Conservation (phyloP, 352 stramenopile genomes). For the Phytophthora agathidicida region DNA sequence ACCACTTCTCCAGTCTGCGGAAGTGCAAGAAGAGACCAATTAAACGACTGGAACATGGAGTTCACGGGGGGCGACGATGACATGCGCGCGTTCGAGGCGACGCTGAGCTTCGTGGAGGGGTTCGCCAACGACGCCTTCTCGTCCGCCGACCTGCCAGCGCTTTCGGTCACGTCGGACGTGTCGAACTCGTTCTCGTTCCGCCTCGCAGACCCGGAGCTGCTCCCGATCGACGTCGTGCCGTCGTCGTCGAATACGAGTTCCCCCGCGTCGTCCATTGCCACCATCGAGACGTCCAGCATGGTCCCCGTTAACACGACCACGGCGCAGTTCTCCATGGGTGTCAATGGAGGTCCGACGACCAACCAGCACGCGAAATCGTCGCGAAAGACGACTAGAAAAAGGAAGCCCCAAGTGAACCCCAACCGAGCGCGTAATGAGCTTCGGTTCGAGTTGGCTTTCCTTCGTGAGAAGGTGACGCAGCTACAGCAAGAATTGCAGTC, state of each 20-base stretch:
- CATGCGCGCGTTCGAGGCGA: constrained; percentile 34
- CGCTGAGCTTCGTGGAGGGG: constrained; percentile 38
- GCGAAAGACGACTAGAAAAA: constrained; percentile 24
- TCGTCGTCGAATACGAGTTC: constrained; percentile 1
- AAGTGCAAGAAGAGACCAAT: constrained; percentile 10
- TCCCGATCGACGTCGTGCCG: not conserved
- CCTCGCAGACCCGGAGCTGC: constrained; percentile 2
- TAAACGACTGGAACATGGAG: constrained; percentile 36
- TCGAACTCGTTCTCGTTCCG: constrained; percentile 22
- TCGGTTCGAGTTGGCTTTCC: constrained; percentile 72
- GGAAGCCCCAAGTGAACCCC: constrained; percentile 37
- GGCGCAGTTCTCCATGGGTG: not conserved
- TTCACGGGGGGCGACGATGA: constrained; percentile 29
- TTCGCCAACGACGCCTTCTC: constrained; percentile 21
- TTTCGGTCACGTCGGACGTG: constrained; percentile 23
- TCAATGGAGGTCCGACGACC: not conserved
- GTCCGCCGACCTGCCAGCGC: constrained; percentile 8
- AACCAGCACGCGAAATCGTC: constrained; percentile 1
- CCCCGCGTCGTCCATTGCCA: not conserved
- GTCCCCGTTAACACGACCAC: not conserved
- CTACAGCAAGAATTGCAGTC: constrained; percentile 60
- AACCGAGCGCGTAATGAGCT: constrained; percentile 39
- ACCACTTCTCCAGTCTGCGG: constrained; percentile 22
- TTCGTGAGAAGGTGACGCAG: constrained; percentile 72
- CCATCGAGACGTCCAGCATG: constrained; percentile 3